Evolutionary conservation across 2,329 filamentous ascomycete species (phyloP).

Genomic region (Plectosphaerella cucumerina): DNA sequence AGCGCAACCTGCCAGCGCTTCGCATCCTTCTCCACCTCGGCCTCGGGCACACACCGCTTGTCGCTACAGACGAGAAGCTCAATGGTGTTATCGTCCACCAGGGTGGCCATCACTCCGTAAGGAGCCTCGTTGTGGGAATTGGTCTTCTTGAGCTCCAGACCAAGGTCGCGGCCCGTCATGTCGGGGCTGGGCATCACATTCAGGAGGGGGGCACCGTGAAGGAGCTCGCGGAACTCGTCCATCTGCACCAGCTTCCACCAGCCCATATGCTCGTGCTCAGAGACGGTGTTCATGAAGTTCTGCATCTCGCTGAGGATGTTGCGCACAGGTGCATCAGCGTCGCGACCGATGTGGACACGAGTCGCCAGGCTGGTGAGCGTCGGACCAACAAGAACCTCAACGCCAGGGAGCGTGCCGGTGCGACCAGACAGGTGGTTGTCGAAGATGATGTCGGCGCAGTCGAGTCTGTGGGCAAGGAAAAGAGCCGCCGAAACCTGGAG

Average conservation of each 20-base stretch:
- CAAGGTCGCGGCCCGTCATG: not conserved
- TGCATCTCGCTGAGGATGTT: not conserved
- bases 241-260: not conserved
- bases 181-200: not conserved
- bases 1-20: not conserved
- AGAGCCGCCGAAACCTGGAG: not conserved
- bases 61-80: not conserved
- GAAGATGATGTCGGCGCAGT: constrained; percentile 1
- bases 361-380: not conserved
- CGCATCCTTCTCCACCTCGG: not conserved
- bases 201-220: not conserved
- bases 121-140: not conserved
- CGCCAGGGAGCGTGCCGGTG: not conserved
- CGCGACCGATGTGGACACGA: not conserved
- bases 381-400: not conserved
- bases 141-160: not conserved
- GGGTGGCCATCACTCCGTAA: not conserved
- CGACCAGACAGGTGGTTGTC: constrained; percentile 1
- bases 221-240: constrained; percentile 1
- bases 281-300: not conserved
- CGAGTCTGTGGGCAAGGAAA: not conserved
- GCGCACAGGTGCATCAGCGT: not conserved
- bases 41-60: not conserved
- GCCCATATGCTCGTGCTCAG: not conserved
- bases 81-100: not conserved